Conservation (phyloP, 2,329 filamentous ascomycete genomes). For the Xylariaceae sp. region DNA sequence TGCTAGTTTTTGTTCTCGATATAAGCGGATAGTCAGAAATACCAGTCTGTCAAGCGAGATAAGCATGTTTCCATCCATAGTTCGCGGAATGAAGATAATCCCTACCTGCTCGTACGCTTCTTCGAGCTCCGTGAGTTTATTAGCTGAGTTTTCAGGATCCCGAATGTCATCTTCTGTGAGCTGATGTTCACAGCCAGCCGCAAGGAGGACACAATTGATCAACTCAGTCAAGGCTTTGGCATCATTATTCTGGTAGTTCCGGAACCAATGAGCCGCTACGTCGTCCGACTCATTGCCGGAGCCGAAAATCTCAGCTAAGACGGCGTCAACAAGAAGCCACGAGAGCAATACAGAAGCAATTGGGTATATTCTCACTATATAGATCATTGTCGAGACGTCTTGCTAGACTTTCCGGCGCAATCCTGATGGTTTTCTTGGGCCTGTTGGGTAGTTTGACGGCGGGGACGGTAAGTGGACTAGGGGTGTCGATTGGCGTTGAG, state of each 20-base stretch:
- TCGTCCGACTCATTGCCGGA: constrained; percentile 52
- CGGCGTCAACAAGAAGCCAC: constrained; percentile 16
- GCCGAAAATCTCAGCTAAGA: constrained; percentile 56
- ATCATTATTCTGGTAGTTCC: constrained; percentile 50
- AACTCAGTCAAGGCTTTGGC: constrained; percentile 54
- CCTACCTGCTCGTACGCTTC: constrained; percentile 75
- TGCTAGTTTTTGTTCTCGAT: constrained; percentile 69
- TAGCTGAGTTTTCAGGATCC: constrained; percentile 80
- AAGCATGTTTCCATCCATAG: constrained; percentile 21
- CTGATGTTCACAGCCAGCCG: constrained; percentile 74
- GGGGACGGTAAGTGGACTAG: constrained; percentile 35
- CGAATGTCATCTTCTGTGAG: constrained; percentile 78
- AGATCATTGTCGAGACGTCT: constrained; percentile 48
- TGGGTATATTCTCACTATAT: constrained; percentile 42
- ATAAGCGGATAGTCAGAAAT: constrained; percentile 90
- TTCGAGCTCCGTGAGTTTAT: constrained; percentile 76
- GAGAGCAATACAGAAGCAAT: background rate
- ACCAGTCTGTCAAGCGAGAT: constrained; percentile 50
- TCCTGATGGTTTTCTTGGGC: constrained; percentile 51
- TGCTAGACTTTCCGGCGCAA: constrained; percentile 45
- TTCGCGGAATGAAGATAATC: background rate
- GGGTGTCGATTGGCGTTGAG: constrained; percentile 34
- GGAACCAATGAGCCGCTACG: constrained; percentile 56
- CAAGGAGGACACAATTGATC: constrained; percentile 61
- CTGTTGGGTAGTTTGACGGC: constrained; percentile 41